Evolutionary conservation across 768 basidiomycete species (phyloP).

Genomic region (Termitomyces bulborhizus): DNA sequence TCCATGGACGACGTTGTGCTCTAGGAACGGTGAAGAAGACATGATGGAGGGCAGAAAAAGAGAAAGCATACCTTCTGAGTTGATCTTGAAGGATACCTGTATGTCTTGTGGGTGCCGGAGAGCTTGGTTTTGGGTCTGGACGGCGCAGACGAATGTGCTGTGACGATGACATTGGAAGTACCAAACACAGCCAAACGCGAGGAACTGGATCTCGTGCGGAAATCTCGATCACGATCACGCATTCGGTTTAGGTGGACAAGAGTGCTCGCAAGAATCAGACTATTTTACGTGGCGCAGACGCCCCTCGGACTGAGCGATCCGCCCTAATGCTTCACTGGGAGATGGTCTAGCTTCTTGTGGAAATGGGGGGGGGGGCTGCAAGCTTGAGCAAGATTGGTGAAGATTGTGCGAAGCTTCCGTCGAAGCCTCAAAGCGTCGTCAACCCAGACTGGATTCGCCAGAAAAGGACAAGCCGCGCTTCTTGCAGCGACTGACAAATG

Average conservation of each 20-base stretch:
- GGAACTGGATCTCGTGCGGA: conserved; percentile 6
- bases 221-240: conserved; percentile 13
- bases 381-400: conserved; percentile 10
- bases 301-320: conserved; percentile 2
- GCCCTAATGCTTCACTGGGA: conserved; percentile 4
- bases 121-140: conserved; percentile 24
- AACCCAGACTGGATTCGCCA: conserved; percentile 16
- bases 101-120: conserved; percentile 38
- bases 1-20: conserved; percentile 74
- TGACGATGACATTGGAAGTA: conserved; percentile 24
- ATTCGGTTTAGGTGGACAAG: neutral
- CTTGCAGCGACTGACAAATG: conserved; percentile 42
- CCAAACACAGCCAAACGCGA: conserved; percentile 11
- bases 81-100: conserved; percentile 76
- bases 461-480: conserved; percentile 32
- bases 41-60: neutral
- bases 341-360: conserved; percentile 8
- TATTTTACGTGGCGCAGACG: conserved; percentile 12
- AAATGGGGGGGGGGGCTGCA: no score
- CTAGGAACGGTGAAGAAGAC: conserved; percentile 26
- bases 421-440: conserved; percentile 12
- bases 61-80: conserved; percentile 51
- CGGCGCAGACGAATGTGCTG: conserved; percentile 48
- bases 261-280: neutral
- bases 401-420: conserved; percentile 12